phyloP scores from a whole-genome alignment of 345 rosid species.

The Ailanthus altissimus region DNA sequence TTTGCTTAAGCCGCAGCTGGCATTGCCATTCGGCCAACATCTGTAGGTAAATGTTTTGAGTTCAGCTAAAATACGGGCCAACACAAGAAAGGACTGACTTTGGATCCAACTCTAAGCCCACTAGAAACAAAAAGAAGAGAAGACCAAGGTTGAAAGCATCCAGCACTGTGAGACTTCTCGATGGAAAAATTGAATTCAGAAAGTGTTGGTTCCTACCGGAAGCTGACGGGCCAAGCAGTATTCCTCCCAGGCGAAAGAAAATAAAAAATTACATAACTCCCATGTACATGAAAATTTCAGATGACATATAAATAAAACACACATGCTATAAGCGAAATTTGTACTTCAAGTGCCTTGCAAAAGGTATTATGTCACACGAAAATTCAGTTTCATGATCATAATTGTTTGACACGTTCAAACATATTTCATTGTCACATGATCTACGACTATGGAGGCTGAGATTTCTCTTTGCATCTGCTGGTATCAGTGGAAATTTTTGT shows the following conservation, averaged over 20 bases:
- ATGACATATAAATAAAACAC: too few relatives aligned
- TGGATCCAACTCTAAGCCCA: slow-evolving; percentile 66
- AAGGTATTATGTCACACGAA: too few relatives aligned
- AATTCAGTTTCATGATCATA: too few relatives aligned
- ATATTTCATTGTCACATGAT: too few relatives aligned
- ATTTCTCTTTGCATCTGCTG: too few relatives aligned
- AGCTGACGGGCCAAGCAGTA: slow-evolving; percentile 78
- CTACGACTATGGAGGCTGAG: too few relatives aligned
- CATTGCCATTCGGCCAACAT: slow-evolving; percentile 72
- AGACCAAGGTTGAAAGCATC: slow-evolving; percentile 79
- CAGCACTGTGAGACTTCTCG: slow-evolving; percentile 59
- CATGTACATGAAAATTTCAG: too few relatives aligned
- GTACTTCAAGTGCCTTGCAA: too few relatives aligned
- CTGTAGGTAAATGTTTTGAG: slow-evolving; percentile 81
- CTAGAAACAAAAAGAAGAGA: slow-evolving; percentile 70
- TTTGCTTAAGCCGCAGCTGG: slow-evolving; percentile 84
- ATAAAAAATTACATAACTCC: neutral
- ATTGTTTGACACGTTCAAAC: too few relatives aligned
- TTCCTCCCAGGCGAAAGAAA: slow-evolving; percentile 52
- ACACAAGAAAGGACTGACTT: slow-evolving; percentile 68
- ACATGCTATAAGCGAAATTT: too few relatives aligned
- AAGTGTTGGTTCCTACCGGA: slow-evolving; percentile 55
- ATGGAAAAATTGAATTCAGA: slow-evolving; percentile 52
- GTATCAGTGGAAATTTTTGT: too few relatives aligned
- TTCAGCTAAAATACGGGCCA: slow-evolving; percentile 86